Conservation (phyloP, 202 grass and related monocot species). For the Cymbopogon flexuosus region DNA sequence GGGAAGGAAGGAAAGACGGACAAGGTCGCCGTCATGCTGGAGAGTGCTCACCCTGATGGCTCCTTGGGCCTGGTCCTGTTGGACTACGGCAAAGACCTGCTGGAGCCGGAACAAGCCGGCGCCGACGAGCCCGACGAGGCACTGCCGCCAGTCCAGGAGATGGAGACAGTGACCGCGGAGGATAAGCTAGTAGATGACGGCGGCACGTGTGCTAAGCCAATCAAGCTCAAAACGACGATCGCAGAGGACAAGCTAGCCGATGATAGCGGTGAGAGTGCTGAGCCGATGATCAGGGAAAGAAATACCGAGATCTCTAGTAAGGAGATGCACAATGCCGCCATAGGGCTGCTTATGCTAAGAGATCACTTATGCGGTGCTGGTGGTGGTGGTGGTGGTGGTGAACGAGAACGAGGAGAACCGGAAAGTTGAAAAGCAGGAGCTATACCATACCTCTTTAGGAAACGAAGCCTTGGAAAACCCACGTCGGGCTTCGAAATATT, state of each 20-base stretch:
- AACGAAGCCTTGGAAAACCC: no score
- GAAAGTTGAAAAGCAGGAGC: not conserved
- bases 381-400: not conserved
- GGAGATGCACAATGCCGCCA: not conserved
- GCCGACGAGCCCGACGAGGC: not conserved
- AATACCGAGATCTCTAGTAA: not conserved
- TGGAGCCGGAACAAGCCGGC: not conserved
- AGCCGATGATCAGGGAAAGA: not conserved
- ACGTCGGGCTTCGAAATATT: no score
- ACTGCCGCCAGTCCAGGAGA: not conserved
- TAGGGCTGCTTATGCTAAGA: not conserved
- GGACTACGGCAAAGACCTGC: not conserved
- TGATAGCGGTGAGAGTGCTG: not conserved
- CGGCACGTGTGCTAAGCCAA: not conserved
- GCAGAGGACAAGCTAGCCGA: not conserved
- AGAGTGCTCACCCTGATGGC: not conserved
- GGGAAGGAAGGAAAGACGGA: no score
- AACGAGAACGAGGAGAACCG: not conserved
- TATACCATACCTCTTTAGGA: no score
- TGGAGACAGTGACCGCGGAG: no score
- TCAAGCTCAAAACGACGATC: not conserved
- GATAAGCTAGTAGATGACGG: no score
- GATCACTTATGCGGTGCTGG: no score
- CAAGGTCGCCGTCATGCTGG: not conserved
- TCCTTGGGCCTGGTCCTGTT: not conserved